phyloP scores from a whole-genome alignment of 164 flowering plant genomes.

The Amborella trichopoda region DNA sequence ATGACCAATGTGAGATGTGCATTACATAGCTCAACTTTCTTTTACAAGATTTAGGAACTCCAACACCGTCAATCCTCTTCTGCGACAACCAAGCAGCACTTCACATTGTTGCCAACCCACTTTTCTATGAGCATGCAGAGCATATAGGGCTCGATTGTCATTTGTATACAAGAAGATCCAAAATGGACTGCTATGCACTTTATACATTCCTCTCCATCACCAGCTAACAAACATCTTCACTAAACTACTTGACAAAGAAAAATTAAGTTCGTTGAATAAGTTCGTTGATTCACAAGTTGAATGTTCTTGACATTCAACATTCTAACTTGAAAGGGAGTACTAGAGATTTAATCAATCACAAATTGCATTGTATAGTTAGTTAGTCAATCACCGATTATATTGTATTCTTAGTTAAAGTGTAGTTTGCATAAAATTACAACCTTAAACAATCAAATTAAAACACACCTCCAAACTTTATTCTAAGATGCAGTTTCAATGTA shows the following conservation, averaged over 20 bases:
- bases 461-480: too few species aligned
- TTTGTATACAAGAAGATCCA: background rate
- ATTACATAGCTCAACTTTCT: background rate
- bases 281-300: background rate
- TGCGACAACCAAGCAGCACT: conserved; percentile 1
- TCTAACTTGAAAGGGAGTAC: background rate
- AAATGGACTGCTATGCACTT: too few species aligned
- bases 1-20: background rate
- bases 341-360: background rate
- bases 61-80: background rate
- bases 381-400: too few species aligned
- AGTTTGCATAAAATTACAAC: too few species aligned
- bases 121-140: background rate
- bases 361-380: too few species aligned
- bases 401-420: too few species aligned
- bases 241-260: background rate
- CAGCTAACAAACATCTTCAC: background rate
- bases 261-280: too few species aligned
- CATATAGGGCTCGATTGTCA: background rate
- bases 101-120: background rate
- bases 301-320: conserved; percentile 3
- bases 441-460: too few species aligned
- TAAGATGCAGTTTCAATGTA: too few species aligned
- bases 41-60: background rate
- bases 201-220: too few species aligned